These are phyloP conservation scores for Fusarium citri DNA, from an alignment of 2,329 filamentous ascomycete species.

Conservation along the genomic window DNA sequence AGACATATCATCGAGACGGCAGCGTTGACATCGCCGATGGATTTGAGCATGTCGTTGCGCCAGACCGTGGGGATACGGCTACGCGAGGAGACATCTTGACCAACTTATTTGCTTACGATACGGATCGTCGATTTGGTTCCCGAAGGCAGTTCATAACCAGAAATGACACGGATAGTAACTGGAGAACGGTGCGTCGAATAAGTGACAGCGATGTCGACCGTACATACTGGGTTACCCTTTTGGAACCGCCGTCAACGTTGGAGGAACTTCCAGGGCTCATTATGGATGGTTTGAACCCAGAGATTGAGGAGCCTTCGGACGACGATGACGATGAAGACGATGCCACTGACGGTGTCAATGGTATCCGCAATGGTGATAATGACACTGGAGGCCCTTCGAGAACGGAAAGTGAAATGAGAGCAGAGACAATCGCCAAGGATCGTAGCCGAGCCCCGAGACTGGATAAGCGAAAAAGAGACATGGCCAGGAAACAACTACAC, in stretches of 20 bases:
- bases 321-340: conserved; percentile 44
- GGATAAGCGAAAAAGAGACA: conserved; percentile 55
- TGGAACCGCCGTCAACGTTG: conserved; percentile 59
- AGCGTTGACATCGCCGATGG: conserved; percentile 73
- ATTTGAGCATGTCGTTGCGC: conserved; percentile 66
- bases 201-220: conserved; percentile 50
- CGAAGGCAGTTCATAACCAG: conserved; percentile 47
- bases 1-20: conserved; percentile 70
- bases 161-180: conserved; percentile 51
- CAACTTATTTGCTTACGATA: conserved; percentile 60
- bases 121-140: conserved; percentile 46
- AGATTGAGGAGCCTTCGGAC: conserved; percentile 46
- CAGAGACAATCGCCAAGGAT: conserved; percentile 51
- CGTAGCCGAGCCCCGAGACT: conserved; percentile 53
- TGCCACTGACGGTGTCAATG: conserved; percentile 42
- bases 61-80: conserved; percentile 70
- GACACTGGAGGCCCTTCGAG: conserved; percentile 49
- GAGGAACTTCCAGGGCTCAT: conserved; percentile 58
- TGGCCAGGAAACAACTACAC: conserved; percentile 67
- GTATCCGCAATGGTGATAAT: conserved; percentile 40
- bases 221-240: conserved; percentile 57
- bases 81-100: conserved; percentile 71
- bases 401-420: conserved; percentile 57
- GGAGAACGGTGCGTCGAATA: conserved; percentile 50
- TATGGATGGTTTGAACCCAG: conserved; percentile 47